Base-by-base conservation (phyloP, 306 rosid genomes). In the Leucaena leucocephala region DNA sequence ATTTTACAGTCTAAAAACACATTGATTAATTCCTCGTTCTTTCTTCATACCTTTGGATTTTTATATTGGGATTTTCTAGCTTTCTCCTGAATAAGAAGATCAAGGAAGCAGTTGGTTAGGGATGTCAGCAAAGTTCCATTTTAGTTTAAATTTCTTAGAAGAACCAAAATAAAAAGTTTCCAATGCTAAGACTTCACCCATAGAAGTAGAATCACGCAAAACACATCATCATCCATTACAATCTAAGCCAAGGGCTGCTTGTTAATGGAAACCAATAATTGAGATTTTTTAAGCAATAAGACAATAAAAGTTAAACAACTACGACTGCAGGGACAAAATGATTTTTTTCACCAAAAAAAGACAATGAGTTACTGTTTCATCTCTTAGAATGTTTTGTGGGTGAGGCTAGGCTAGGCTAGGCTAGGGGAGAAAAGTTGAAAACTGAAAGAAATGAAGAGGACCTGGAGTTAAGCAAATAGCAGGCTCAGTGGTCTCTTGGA, bases 401-500 rank as follows among this genome's bases (percentile, higher is more conserved):
- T 52, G 42, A 59, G 35, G 65, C 55, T 80, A 8, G 15, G 8
- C 7, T 5, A 59, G 35, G 65, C 55, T 80, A 8, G 15, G 8
- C 7, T 5, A 5, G 44, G 44, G 77, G 16, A 67, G 10, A 36
- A 84, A 68, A 21, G 66, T 54, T 67, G 71, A 77, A 72, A 12
- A 16, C 50, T 74, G 62, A 68, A 73, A 66, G 71, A 11, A 52
- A 71, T 61, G 50, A 72, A 78, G 40, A 34, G 68, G 69, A 94
- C 98, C 97, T 88, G 89, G 87, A 61, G 89, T 87, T 80, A 94
- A 89, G 82, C 98, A 94, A 82, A 94, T 88, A 58, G 91, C 78
- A 44, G 97, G 98, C 76, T 94, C 98, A 73, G 98, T 92, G 61
- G 97, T 91, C 86, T 94, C 98, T 81, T 89, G 86, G 65, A 94